Base-by-base conservation (phyloP, 371 early-diverging fungal species). In the Amoeboaphelidium protococcarum region DNA sequence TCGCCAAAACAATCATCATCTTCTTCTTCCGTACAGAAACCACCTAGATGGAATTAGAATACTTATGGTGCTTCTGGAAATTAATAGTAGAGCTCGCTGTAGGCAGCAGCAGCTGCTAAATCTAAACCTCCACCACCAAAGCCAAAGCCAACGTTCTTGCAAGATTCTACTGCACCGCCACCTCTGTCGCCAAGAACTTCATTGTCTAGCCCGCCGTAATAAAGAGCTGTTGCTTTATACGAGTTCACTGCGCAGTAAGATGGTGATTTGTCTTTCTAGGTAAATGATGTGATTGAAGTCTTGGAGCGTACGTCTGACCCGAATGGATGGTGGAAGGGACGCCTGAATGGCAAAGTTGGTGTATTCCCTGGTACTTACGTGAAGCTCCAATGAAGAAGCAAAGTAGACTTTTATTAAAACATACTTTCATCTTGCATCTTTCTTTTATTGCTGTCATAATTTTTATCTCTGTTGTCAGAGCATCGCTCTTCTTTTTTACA, bases 321-420 rank as follows among this genome's bases (percentile, higher is more conserved):
- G 13, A 65, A 80, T 47, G 78, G 71, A 49, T 80, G 80, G 80
- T 80, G 80, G 80, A 73, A 69, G 0, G 80, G 79, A 13, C 63
- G 47, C 41, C 59, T 66, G 25, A 58, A 72, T 49, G 76, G 72
- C 23, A 53, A 58, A 47, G 65, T 65, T 10, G 91, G 89, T 0
- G 67, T 76, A 19, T 74, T 90, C 47, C 91, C 91, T 4, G 71
- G 74, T 1, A 77, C 69, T 49, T 88, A 87, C 60, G 82, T 86
- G 13, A 54, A 68, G 48, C 53, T 42, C 10, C 10, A 31, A 31
- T 31, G 16, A 31, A n/a, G n/a, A n/a, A n/a, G n/a, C n/a, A n/a
- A n/a, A n/a, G n/a, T n/a, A n/a, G n/a, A n/a, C n/a, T n/a, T n/a
- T n/a, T n/a, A n/a, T n/a, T n/a, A n/a, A n/a, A n/a, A n/a, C n/a